phyloP scores from a whole-genome alignment of 345 rosid species.

The Raphanus raphanistrum region DNA sequence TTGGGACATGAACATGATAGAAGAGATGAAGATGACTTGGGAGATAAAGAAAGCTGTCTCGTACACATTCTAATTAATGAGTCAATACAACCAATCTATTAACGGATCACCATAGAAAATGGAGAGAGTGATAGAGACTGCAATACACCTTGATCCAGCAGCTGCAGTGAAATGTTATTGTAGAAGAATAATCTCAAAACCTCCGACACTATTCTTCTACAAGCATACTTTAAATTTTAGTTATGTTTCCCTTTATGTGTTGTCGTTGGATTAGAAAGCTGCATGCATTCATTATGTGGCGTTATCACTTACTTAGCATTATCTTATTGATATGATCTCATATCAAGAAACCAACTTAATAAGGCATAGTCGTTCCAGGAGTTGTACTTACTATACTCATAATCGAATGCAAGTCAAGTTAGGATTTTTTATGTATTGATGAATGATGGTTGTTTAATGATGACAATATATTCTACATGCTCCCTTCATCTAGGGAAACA shows the following conservation, averaged over 20 bases:
- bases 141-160: neutral
- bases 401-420: neutral
- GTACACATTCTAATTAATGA: neutral
- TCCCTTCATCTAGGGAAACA: too few relatives aligned
- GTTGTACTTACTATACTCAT: neutral
- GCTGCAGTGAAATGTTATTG: neutral
- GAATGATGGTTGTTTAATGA: too few relatives aligned
- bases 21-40: neutral
- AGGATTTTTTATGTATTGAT: neutral
- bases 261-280: neutral
- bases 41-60: neutral
- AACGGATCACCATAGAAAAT: neutral
- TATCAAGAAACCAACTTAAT: neutral
- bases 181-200: neutral
- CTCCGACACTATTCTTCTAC: neutral
- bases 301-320: neutral
- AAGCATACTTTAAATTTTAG: neutral
- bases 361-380: neutral
- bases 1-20: neutral
- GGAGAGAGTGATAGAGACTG: conserved; percentile 9
- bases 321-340: neutral
- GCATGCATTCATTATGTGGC: neutral
- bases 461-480: too few relatives aligned
- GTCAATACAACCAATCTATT: neutral
- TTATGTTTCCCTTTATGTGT: neutral